Conservation (phyloP, 345 rosid species). For the Populus euphratica region DNA sequence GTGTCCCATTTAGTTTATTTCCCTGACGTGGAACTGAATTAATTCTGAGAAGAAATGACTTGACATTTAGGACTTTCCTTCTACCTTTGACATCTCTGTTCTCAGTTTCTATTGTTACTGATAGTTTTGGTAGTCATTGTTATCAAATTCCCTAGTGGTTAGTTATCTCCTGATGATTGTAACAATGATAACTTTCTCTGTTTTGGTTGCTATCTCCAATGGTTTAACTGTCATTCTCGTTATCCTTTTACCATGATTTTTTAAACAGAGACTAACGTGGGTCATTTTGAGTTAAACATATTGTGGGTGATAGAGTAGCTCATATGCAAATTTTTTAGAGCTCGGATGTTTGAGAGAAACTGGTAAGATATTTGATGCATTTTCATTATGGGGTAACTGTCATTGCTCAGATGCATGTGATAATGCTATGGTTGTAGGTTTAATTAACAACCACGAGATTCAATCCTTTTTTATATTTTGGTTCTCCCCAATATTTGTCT, state of each 20-base stretch:
- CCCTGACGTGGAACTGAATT: neutral
- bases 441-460: neutral
- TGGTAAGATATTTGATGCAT: neutral
- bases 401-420: neutral
- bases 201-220: neutral
- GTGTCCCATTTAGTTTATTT: too few species aligned
- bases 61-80: neutral
- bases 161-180: too few species aligned
- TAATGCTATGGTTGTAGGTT: neutral
- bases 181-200: neutral
- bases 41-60: neutral
- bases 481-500: neutral
- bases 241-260: neutral
- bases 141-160: neutral
- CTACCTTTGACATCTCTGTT: neutral
- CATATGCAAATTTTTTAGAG: neutral
- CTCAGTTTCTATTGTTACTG: neutral
- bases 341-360: neutral
- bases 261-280: neutral
- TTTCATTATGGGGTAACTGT: neutral
- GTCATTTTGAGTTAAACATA: neutral
- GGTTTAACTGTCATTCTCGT: neutral
- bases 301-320: neutral
- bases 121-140: neutral
- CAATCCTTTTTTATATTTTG: neutral